Evolutionary conservation across 2,329 filamentous ascomycete species (phyloP), one percentile per base, ranked within the genome.

Genomic region (Sclerotinia sclerotiorum): DNA sequence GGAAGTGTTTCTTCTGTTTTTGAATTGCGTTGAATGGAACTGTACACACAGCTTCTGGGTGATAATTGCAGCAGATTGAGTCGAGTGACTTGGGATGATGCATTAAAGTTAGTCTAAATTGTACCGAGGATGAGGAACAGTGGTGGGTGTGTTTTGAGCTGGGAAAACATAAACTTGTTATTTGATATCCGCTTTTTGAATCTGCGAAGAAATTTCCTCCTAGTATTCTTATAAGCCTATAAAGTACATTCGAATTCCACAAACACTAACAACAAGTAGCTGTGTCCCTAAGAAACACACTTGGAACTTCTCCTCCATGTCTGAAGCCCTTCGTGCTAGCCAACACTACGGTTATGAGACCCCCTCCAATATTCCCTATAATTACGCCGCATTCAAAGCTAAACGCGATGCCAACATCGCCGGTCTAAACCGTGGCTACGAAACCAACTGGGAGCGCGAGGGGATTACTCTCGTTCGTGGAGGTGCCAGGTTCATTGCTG

Each of bases 271-370:
- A 64, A 62, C 24, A 49, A 11, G 42, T 24, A 83, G 83, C 68
- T 84, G 82, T 70, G 81, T 84, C 8, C 83, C 83, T 39, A 84
- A 84, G 76, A 84, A 84, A 70, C 83, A 84, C 78, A 83, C 82
- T 57, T 84, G 81, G 81, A 83, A 84, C 74, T 82, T 83, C 69
- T 81, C 82, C 6, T 80, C 81, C 39, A 79, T 84, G 70, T 79
- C 80, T 61, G 82, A 84, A 74, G 78, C 78, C n/a, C 74, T 84
- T 11, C 78, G 82, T 54, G 75, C 80, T 11, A 81, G 79, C 67
- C 78, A 79, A 68, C 76, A 81, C 73, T 84, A 84, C 74, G 82
- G 82, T 58, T 84, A 82, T 71, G 79, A 80, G 27, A 79, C 83
- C 48, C 80, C 81, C 11, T 73, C 80, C 21, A 75, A 80, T 49